These are phyloP conservation scores for Aegilops tauschii DNA, from an alignment of 176 grass and related monocot genomes.

Conservation along the genomic window DNA sequence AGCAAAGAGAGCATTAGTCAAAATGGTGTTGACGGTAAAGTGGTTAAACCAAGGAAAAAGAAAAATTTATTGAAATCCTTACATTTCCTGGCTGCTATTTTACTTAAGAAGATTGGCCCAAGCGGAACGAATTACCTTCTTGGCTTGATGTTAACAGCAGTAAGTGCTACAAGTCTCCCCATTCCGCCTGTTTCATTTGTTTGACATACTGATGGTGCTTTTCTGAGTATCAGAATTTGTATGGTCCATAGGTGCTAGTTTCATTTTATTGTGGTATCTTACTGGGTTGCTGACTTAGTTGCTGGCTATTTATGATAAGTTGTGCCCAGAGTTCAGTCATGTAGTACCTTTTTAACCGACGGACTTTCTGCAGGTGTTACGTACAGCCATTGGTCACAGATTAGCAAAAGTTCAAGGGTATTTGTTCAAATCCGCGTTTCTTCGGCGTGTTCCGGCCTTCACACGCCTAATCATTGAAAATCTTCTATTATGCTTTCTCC, in stretches of 20 bases:
- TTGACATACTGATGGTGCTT: background rate
- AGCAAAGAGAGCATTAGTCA: slow-evolving; percentile 31
- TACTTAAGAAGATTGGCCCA: slow-evolving; percentile 76
- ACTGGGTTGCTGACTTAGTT: background rate
- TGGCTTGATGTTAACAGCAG: slow-evolving; percentile 63
- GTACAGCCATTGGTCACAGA: slow-evolving; percentile 86
- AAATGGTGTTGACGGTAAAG: slow-evolving; percentile 56
- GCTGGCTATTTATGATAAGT: background rate
- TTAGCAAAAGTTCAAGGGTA: slow-evolving; percentile 96
- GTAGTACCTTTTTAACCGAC: background rate
- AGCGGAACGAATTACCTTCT: slow-evolving; percentile 71
- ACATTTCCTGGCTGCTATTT: slow-evolving; percentile 80
- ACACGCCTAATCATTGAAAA: slow-evolving; percentile 84
- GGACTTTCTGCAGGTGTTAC: slow-evolving; percentile 63
- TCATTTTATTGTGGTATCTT: background rate
- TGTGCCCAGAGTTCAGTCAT: background rate
- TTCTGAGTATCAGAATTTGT: background rate
- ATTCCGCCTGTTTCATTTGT: background rate
- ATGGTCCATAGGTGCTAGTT: background rate
- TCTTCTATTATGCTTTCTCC: slow-evolving; percentile 89
- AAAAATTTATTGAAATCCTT: slow-evolving; percentile 71
- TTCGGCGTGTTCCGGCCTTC: slow-evolving; percentile 78
- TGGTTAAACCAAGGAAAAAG: slow-evolving; percentile 44
- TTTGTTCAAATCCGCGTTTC: slow-evolving; percentile 85
- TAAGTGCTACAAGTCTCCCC: slow-evolving; percentile 32